phyloP scores from a whole-genome alignment of 345 rosid genomes.

The Tarenaya hassleriana region DNA sequence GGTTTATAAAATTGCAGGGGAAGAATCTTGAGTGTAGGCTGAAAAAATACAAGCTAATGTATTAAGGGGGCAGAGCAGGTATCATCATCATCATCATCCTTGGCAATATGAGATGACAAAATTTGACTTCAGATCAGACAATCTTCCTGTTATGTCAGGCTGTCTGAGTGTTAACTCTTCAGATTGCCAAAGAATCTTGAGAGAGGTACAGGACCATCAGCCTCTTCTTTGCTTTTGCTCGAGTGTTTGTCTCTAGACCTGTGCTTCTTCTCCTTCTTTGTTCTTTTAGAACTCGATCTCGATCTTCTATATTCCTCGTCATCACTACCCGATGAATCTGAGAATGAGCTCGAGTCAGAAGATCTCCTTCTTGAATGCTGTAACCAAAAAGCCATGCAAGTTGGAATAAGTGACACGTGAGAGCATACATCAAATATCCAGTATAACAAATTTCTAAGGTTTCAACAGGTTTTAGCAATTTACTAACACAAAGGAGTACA shows the following conservation, averaged over 20 bases:
- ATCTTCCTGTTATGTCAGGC: constrained; percentile 14
- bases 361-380: constrained; percentile 72
- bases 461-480: no score
- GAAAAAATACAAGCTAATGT: no score
- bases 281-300: constrained; percentile 67
- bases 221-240: constrained; percentile 39
- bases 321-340: constrained; percentile 75
- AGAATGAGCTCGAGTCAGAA: constrained; percentile 56
- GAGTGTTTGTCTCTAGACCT: constrained; percentile 51
- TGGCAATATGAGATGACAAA: constrained; percentile 21
- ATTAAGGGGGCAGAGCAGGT: no score
- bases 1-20: no score
- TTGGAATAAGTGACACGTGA: no score
- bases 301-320: constrained; percentile 73
- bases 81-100: constrained; percentile 18
- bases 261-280: constrained; percentile 68
- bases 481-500: no score
- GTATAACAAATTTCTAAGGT: no score
- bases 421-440: no score
- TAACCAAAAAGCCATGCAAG: constrained; percentile 1
- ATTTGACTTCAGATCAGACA: constrained; percentile 10
- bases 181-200: constrained; percentile 78
- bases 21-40: no score
- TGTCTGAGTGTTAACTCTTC: constrained; percentile 54
- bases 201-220: constrained; percentile 79